phyloP scores from a whole-genome alignment of 2,329 filamentous ascomycete species.

The Neurospora sp. region DNA sequence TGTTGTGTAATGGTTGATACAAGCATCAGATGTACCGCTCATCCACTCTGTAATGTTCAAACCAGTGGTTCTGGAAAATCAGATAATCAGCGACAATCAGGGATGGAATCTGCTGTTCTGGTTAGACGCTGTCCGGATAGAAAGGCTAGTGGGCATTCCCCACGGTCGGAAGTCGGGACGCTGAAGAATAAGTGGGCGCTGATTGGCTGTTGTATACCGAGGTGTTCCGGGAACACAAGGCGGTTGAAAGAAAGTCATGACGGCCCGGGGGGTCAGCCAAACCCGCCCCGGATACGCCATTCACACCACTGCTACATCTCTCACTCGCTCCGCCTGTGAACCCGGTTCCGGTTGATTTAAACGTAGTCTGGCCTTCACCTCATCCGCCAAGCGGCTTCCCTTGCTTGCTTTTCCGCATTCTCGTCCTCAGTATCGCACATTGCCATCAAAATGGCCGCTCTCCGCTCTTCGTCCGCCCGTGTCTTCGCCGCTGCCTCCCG shows the following conservation, averaged over 20 bases:
- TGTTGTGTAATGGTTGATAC: not conserved
- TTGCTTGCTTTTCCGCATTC: not conserved
- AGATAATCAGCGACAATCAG: not conserved
- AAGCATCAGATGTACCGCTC: not conserved
- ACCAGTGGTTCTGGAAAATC: not conserved
- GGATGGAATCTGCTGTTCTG: not conserved
- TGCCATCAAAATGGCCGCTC: conserved; percentile 44
- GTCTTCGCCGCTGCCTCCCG: conserved; percentile 37
- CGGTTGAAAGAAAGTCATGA: conserved; percentile 9
- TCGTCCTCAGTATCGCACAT: conserved; percentile 3
- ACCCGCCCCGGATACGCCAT: conserved; percentile 6
- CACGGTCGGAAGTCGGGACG: not conserved
- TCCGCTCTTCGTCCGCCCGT: conserved; percentile 47
- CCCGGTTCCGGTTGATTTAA: conserved; percentile 2
- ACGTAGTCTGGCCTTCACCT: not conserved
- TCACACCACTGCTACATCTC: conserved; percentile 1
- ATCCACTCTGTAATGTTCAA: not conserved
- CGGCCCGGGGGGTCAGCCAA: not conserved
- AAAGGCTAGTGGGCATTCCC: not conserved
- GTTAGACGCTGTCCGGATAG: not conserved
- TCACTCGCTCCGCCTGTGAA: not conserved
- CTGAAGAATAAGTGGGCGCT: not conserved
- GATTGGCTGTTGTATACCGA: conserved; percentile 16
- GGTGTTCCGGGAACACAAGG: conserved; percentile 15
- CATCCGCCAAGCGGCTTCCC: not conserved